Conservation (phyloP, 371 early-diverging fungal species). For the Sporodiniella umbellata region DNA sequence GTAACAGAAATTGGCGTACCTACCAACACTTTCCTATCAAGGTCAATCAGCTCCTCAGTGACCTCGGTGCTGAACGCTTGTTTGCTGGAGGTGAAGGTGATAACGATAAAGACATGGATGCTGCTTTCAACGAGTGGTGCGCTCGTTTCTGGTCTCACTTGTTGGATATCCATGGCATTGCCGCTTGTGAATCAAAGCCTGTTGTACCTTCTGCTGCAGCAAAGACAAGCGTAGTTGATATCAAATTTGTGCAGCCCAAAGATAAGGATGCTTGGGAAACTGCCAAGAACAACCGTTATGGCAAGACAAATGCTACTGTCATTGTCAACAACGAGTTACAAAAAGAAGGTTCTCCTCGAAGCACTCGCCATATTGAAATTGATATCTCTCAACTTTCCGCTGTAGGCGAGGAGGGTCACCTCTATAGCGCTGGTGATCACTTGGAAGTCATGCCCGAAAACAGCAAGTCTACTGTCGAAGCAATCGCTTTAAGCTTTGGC, state of each 20-base stretch:
- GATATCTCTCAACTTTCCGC: conserved; percentile 29
- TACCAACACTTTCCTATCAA: conserved; percentile 53
- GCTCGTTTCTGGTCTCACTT: conserved; percentile 44
- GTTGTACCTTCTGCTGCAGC: conserved; percentile 31
- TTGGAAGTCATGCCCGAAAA: conserved; percentile 55
- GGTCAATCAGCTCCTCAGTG: conserved; percentile 30
- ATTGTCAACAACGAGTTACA: conserved; percentile 33
- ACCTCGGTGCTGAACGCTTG: conserved; percentile 49
- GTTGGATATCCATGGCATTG: conserved; percentile 28
- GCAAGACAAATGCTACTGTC: conserved; percentile 25
- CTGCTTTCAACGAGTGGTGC: conserved; percentile 44
- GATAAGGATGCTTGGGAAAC: conserved; percentile 28
- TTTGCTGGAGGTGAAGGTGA: conserved; percentile 45
- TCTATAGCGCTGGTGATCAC: conserved; percentile 55
- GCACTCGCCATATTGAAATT: conserved; percentile 49
- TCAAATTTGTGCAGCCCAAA: conserved; percentile 25
- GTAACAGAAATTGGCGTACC: conserved; percentile 61
- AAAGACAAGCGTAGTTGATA: conserved; percentile 10
- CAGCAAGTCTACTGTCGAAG: conserved; percentile 30
- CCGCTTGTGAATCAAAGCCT: conserved; percentile 26
- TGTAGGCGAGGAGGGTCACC: conserved; percentile 18
- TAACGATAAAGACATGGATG: conserved; percentile 54
- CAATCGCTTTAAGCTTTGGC: conserved; percentile 43
- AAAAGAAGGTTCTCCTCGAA: conserved; percentile 30
- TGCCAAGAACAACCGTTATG: conserved; percentile 26